Percentiles rank a stretch among this genome's conserved stretches.
phyloP scores from a whole-genome alignment of 257 asterid species.

The Solanum dulcamara region DNA sequence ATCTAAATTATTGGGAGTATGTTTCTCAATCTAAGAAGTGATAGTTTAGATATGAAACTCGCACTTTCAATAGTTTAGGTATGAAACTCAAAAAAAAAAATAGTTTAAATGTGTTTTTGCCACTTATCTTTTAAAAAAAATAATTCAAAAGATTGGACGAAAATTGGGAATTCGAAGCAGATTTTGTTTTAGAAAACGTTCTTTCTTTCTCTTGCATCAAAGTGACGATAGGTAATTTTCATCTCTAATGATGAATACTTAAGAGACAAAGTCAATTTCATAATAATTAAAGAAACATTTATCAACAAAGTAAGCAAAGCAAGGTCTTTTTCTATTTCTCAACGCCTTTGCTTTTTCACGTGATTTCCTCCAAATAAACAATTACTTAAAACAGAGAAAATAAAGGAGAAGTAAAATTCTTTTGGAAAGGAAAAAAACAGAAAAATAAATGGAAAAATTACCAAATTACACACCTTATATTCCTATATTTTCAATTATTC shows the following conservation, averaged over 20 bases:
- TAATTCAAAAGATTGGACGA: neutral
- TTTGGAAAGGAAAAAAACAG: neutral
- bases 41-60: too few relatives aligned
- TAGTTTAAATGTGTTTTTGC: too few relatives aligned
- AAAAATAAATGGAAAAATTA: too few relatives aligned
- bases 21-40: too few relatives aligned
- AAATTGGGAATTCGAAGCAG: neutral
- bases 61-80: too few relatives aligned
- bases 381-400: neutral
- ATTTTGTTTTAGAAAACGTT: neutral
- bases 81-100: too few relatives aligned
- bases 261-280: neutral
- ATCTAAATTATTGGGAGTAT: too few relatives aligned
- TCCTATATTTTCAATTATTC: too few relatives aligned
- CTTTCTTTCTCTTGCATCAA: neutral
- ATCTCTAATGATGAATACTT: neutral
- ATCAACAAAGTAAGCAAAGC: neutral
- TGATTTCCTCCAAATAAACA: conserved; percentile 41
- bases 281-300: neutral
- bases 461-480: too few relatives aligned
- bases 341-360: conserved; percentile 36
- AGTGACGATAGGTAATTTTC: neutral
- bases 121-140: too few relatives aligned
- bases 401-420: neutral
- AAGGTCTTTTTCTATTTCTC: neutral